These are phyloP conservation scores for Camelina neglecta DNA, from an alignment of 345 rosid species.

Conservation along the genomic window DNA sequence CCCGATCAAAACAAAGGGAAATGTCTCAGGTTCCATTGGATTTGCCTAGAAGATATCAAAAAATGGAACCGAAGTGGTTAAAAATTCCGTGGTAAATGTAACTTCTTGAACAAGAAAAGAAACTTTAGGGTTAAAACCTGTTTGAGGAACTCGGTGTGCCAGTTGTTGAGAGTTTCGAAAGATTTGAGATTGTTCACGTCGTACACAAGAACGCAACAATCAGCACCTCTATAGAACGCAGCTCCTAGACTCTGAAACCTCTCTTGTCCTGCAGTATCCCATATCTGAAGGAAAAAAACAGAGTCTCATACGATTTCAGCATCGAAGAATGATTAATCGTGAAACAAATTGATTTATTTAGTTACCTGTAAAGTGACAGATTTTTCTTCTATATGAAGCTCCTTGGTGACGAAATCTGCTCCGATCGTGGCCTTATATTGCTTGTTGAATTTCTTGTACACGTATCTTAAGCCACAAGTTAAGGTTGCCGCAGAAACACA, in stretches of 20 bases:
- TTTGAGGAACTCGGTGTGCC: constrained; percentile 77
- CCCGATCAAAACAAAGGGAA: constrained; percentile 77
- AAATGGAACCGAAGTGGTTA: not conserved
- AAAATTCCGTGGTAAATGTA: not conserved
- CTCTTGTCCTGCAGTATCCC: constrained; percentile 99
- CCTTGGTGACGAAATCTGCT: constrained; percentile 92
- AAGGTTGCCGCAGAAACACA: constrained; percentile 27
- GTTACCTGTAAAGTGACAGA: constrained; percentile 78
- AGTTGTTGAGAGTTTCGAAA: constrained; percentile 67
- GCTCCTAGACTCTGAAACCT: constrained; percentile 87
- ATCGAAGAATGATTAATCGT: not conserved
- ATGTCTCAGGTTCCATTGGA: constrained; percentile 58
- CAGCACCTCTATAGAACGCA: constrained; percentile 91
- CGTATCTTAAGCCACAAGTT: constrained; percentile 64
- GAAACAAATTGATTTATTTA: constrained; percentile 21
- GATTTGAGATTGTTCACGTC: constrained; percentile 70
- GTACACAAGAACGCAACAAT: constrained; percentile 79
- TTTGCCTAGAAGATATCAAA: constrained; percentile 55
- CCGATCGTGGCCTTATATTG: constrained; percentile 94
- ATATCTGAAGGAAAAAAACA: constrained; percentile 50
- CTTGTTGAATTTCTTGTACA: constrained; percentile 69
- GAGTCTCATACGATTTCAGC: not conserved
- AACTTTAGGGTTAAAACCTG: constrained; percentile 58
- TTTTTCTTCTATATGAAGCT: constrained; percentile 75
- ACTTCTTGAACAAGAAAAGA: constrained; percentile 19